Conservation (phyloP, 2,329 filamentous ascomycete genomes). For the Colletotrichum magnum region DNA sequence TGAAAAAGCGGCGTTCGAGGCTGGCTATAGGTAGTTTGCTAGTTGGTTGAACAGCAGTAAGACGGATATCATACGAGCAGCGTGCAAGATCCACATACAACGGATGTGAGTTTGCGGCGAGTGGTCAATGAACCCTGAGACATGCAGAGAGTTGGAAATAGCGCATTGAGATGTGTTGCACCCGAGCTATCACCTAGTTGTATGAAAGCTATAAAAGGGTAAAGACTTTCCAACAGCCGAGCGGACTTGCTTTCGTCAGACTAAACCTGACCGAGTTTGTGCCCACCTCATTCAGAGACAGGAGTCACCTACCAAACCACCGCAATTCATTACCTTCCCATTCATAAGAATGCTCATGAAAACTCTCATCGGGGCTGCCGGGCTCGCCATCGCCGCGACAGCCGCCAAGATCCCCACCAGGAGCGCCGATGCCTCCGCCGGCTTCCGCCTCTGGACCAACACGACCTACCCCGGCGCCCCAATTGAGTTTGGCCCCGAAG, state of each 20-base stretch:
- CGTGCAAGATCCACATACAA: neutral
- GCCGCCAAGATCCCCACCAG: neutral
- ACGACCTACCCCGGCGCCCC: slow-evolving; percentile 8
- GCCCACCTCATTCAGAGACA: neutral
- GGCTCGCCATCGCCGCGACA: neutral
- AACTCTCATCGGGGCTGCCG: neutral
- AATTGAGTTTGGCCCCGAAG: neutral
- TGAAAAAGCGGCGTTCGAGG: neutral
- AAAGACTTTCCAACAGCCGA: neutral
- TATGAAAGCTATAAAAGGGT: neutral
- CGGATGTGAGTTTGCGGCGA: neutral
- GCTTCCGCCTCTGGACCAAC: slow-evolving; percentile 27
- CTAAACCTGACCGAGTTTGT: too few species aligned
- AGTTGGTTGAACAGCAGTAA: neutral
- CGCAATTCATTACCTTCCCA: neutral
- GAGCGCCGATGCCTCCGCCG: neutral
- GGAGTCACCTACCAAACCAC: neutral
- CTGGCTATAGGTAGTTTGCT: neutral
- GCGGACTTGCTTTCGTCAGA: too few species aligned
- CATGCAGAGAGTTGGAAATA: too few species aligned
- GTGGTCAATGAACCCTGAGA: too few species aligned
- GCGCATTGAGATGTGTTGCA: too few species aligned
- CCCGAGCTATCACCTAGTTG: too few species aligned
- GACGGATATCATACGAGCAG: neutral
- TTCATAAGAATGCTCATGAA: slow-evolving; percentile 1